A percentile compares a stretch with the other conserved stretches of the same genome.
Conservation (phyloP, 2,329 filamentous ascomycete species). For the Talaromyces marneffei region DNA sequence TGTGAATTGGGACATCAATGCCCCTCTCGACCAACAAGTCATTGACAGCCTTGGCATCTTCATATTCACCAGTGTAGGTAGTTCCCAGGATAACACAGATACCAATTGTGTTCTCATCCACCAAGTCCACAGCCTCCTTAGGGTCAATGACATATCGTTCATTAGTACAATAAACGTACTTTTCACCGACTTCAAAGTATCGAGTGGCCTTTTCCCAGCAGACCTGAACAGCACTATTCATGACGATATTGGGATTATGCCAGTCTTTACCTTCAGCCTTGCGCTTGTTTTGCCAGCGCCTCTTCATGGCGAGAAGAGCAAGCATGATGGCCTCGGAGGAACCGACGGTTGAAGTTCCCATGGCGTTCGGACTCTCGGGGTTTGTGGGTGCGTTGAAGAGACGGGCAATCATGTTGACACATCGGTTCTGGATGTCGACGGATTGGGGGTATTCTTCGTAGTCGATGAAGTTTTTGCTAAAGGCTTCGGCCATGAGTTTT, state of each 20-base stretch:
- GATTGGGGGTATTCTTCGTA: constrained; percentile 79
- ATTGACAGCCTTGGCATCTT: constrained; percentile 88
- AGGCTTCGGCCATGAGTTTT: constrained; percentile 87
- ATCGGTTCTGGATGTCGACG: constrained; percentile 84
- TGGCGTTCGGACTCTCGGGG: constrained; percentile 54
- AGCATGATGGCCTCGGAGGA: constrained; percentile 65
- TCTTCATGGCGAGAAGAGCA: constrained; percentile 78
- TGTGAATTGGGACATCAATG: constrained; percentile 81
- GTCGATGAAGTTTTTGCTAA: constrained; percentile 93
- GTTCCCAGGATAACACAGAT: constrained; percentile 88
- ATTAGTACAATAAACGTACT: constrained; percentile 61
- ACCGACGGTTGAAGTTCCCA: constrained; percentile 84
- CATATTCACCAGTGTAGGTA: constrained; percentile 93
- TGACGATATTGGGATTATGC: constrained; percentile 83
- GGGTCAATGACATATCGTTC: constrained; percentile 61
- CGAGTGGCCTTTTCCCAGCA: constrained; percentile 92
- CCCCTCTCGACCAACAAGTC: constrained; percentile 70
- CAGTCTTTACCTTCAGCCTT: constrained; percentile 74
- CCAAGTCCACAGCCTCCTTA: constrained; percentile 54
- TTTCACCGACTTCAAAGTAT: constrained; percentile 92
- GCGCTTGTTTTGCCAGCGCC: constrained; percentile 82
- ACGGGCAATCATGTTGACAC: constrained; percentile 82
- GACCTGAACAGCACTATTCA: constrained; percentile 93
- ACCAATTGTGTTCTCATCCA: constrained; percentile 73
- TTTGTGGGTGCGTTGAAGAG: constrained; percentile 73